Conservation (phyloP, 129 eudicot species). For the Pittosporum tobira region DNA sequence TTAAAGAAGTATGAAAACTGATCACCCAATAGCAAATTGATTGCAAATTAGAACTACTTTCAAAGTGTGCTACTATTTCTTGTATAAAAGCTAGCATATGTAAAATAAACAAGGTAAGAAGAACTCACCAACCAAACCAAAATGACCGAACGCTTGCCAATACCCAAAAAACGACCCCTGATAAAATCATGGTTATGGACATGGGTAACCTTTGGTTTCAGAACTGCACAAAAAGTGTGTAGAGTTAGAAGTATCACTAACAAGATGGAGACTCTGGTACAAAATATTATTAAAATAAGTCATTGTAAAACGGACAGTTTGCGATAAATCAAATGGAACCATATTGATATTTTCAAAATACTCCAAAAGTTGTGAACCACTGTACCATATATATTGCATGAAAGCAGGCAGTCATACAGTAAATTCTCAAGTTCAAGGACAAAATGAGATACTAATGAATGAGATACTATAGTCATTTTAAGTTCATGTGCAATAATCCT, state of each 20-base stretch:
- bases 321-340: background rate
- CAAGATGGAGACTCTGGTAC: background rate
- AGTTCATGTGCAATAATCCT: background rate
- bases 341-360: background rate
- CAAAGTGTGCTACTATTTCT: background rate
- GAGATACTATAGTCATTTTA: background rate
- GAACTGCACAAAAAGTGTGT: conserved; percentile 31
- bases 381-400: background rate
- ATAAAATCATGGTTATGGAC: conserved; percentile 77
- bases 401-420: background rate
- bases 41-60: background rate
- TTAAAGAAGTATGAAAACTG: background rate
- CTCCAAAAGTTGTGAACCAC: background rate
- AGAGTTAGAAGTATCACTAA: conserved; percentile 6
- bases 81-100: background rate
- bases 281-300: background rate
- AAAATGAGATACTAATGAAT: background rate
- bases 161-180: conserved; percentile 60
- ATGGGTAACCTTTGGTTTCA: conserved; percentile 42
- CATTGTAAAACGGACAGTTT: background rate
- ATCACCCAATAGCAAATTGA: background rate
- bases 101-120: background rate
- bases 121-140: conserved; percentile 78
- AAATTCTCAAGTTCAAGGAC: background rate
- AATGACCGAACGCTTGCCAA: conserved; percentile 53